A percentile compares a stretch with the other conserved stretches of the same genome.
Conservation (phyloP, 116 monocot genomes). For the Thalassia testudinum region DNA sequence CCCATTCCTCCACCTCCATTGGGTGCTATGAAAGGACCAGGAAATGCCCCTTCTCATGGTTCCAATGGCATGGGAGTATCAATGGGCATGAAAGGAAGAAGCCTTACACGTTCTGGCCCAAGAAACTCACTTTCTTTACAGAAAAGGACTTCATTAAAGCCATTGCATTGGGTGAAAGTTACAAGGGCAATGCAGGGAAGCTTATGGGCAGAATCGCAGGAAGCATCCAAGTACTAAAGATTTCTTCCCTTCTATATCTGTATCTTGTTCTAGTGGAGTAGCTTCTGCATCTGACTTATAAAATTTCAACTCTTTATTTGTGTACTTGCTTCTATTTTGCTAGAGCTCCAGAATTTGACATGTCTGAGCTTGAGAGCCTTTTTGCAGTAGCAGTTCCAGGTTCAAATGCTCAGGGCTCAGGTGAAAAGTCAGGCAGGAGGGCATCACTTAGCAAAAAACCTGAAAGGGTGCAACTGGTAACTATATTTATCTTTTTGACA, state of each 20-base stretch:
- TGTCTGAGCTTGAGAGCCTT: slow-evolving; percentile 89
- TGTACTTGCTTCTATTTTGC: slow-evolving; percentile 1
- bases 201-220: slow-evolving; percentile 85
- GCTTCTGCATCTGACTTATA: too few species aligned
- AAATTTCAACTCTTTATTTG: not conserved
- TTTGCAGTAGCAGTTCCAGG: slow-evolving; percentile 73
- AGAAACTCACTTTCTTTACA: slow-evolving; percentile 23
- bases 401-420: slow-evolving; percentile 17
- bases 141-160: slow-evolving; percentile 61
- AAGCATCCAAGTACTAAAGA: slow-evolving; percentile 37
- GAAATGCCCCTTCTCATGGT: not conserved
- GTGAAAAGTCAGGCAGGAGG: slow-evolving; percentile 42
- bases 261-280: not conserved
- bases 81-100: slow-evolving; percentile 23
- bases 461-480: slow-evolving; percentile 78
- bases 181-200: slow-evolving; percentile 96
- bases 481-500: not conserved
- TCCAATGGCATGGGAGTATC: not conserved
- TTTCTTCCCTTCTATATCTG: not conserved
- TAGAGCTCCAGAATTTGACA: slow-evolving; percentile 84
- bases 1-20: slow-evolving; percentile 14
- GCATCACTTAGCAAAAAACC: slow-evolving; percentile 35
- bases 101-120: slow-evolving; percentile 14
- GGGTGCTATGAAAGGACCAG: not conserved
- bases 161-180: slow-evolving; percentile 92